Base-by-base conservation (phyloP, 306 rosid species). In the Spatholobus suberectus region DNA sequence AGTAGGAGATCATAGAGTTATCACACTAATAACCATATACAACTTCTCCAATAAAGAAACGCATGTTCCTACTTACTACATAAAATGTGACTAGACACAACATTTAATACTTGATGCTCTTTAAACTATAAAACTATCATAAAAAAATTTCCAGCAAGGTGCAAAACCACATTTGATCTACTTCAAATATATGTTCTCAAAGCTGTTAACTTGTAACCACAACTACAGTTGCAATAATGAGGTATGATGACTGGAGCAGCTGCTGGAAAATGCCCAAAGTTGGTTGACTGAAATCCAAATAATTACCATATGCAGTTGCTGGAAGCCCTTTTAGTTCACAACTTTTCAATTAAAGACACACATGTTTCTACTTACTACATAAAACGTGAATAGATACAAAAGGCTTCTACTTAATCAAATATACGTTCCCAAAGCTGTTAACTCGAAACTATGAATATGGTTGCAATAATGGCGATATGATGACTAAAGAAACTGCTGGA, bases 251-350 rank as follows among this genome's bases (percentile, higher is more conserved):
- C 5, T 51, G 6, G 15, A 52, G 77, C 51, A 75, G n/a, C 66
- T 4, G 41, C 55, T 15, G 32, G 27, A 52, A 69, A 37, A 10
- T 24, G 62, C 41, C 59, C 27, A 54, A 32, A 38, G 55, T 8
- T 67, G 38, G 37, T 24, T 17, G 37, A 66, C 37, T 21, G 34
- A 67, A 18, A 65, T 47, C 23, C 47, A 44, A 55, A 54, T 54
- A 69, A 66, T 27, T 41, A 55, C 34, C 62, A 66, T 11, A 32
- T 72, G 57, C 78, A 69, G 46, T 70, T 58, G 11, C 74, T 49
- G 47, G 69, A 49, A 71, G n/a, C 62, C 15, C 43, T 57, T 47
- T 4, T 15, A 68, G 32, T 49, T 63, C 40, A 34, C 7, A 59
- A n/a, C 10, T 20, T 46, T 4, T 57, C 71, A 44, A 20, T 37